Base-by-base conservation (phyloP, 768 basidiomycete species). In the Butyriboletus loyo region DNA sequence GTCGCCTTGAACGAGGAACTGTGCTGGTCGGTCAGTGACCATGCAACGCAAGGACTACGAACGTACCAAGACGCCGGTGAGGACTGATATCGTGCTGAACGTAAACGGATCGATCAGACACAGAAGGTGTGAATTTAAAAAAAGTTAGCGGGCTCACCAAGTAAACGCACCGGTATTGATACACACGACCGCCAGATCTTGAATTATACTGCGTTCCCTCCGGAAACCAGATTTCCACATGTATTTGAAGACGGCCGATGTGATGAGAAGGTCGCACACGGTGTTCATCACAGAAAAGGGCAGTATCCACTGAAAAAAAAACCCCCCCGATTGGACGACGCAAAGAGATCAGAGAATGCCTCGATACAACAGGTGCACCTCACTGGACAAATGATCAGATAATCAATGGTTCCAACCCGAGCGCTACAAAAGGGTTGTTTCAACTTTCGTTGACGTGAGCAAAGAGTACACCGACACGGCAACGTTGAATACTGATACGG, bases 171-270 rank as follows among this genome's bases (percentile, higher is more conserved):
- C 51, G 3, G 45, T 60, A 28, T 55, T 53, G 22, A 60, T 52
- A 17, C 46, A 60, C n/a, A 60, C 45, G 3, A 53, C 8, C 2
- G 58, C 59, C 21, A 60, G 6, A 27, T 57, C 52, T 24, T 54
- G 50, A 22, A 57, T 40, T 2, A 39, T 11, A 7, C 25, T 52
- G 7, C 52, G 55, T 34, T 39, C 31, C 30, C 27, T 51, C n/a
- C 46, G 54, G 24, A 60, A 56, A 9, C 48, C 59, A 15, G 57
- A 49, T 22, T 32, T 61, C 60, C 59, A 61, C 59, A 61, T 45
- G 8, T 61, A 61, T 39, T 52, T 53, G 35, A 61, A 51, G 31
- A 57, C 30, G 1, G 34, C 31, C 0, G 0, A 27, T 15, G 55
- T 50, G 37, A 58, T 54, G 4, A 58, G 3, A 7, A 49, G 0